phyloP scores from a whole-genome alignment of 139 green algal species.

The Picochlorum sp. region DNA sequence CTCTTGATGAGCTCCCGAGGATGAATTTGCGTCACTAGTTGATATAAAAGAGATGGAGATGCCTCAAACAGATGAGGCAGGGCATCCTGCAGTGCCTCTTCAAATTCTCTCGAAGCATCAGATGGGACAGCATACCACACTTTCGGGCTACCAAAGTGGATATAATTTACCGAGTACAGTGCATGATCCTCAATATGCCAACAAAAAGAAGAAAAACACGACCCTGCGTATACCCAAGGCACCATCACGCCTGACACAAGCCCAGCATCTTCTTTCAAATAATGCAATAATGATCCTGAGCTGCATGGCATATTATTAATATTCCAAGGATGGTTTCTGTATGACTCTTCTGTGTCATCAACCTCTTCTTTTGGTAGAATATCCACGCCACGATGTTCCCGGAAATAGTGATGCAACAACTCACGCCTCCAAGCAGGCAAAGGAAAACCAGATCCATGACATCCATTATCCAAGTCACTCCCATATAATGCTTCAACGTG shows the following conservation, averaged over 20 bases:
- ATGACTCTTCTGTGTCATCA: constrained; percentile 16
- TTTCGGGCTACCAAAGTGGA: constrained; percentile 61
- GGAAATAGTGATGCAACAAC: constrained; percentile 39
- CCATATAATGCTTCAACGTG: constrained; percentile 60
- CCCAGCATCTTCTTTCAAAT: constrained; percentile 45
- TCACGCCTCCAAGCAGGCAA: constrained; percentile 36
- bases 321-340: constrained; percentile 61
- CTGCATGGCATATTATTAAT: constrained; percentile 72
- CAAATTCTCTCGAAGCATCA: constrained; percentile 40
- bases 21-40: constrained; percentile 77
- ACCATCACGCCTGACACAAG: constrained; percentile 76
- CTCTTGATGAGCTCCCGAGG: constrained; percentile 52
- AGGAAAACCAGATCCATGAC: constrained; percentile 52
- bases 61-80: constrained; percentile 65
- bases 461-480: constrained; percentile 58
- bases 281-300: constrained; percentile 47
- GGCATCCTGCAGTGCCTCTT: constrained; percentile 49
- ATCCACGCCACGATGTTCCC: background rate
- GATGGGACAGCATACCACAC: constrained; percentile 65
- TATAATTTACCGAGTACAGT: constrained; percentile 84
- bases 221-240: constrained; percentile 75
- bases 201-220: constrained; percentile 54
- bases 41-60: constrained; percentile 55
- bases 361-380: background rate
- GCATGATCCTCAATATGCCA: constrained; percentile 81